Conservation (phyloP, 2,329 filamentous ascomycete species). For the Graphiopsis chlorocephala region DNA sequence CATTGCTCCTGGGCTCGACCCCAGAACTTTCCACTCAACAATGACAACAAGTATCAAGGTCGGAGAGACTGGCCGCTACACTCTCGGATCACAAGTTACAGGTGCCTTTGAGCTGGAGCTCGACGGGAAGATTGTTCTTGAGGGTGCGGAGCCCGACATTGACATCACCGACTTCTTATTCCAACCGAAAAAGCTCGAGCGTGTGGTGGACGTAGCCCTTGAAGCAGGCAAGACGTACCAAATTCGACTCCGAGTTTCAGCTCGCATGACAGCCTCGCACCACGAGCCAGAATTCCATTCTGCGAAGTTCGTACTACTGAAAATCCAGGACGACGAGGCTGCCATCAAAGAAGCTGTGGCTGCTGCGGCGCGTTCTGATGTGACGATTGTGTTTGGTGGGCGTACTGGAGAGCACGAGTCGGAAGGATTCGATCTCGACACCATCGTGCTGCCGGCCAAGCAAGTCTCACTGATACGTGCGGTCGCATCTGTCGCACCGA, state of each 20-base stretch:
- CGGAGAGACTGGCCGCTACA: background rate
- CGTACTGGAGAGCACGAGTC: conserved; percentile 76
- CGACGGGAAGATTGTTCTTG: conserved; percentile 59
- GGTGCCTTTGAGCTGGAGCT: conserved; percentile 42
- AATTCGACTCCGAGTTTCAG: conserved; percentile 56
- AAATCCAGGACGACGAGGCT: conserved; percentile 52
- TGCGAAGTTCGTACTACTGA: conserved; percentile 63
- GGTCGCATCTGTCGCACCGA: conserved; percentile 64
- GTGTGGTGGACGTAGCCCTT: conserved; percentile 57
- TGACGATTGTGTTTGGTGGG: conserved; percentile 74
- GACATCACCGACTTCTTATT: conserved; percentile 63
- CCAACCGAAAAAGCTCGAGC: conserved; percentile 62
- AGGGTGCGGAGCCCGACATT: conserved; percentile 61
- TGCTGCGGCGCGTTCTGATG: conserved; percentile 66
- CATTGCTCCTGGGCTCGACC: background rate
- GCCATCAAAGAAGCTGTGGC: conserved; percentile 64
- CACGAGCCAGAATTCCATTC: conserved; percentile 57
- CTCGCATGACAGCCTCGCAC: conserved; percentile 65
- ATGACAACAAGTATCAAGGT: background rate
- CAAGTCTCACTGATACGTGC: conserved; percentile 65
- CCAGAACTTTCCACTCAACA: background rate
- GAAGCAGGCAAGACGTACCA: conserved; percentile 59
- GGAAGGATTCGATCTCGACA: conserved; percentile 63
- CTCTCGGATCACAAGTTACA: background rate
- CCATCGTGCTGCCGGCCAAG: conserved; percentile 58